A percentile compares a stretch with the other conserved stretches of the same genome.
phyloP scores from a whole-genome alignment of 805 yeast species.

The Ogataea pini region DNA sequence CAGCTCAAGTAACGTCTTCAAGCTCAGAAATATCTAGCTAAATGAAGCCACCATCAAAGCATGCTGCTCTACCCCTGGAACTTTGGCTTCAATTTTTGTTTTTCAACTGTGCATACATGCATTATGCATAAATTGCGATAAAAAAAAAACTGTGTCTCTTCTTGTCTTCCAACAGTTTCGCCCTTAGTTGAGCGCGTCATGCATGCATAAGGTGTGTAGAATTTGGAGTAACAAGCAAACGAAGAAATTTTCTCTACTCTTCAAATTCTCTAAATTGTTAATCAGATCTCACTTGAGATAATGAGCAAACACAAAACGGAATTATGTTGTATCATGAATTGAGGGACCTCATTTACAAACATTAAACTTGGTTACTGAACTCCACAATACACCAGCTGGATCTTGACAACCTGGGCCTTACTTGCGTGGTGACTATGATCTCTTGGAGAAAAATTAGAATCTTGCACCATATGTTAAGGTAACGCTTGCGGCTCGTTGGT shows the following conservation, averaged over 20 bases:
- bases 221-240: not conserved
- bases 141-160: not conserved
- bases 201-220: not conserved
- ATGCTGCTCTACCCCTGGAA: slow-evolving; percentile 1
- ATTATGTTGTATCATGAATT: no score
- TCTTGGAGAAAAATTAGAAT: no score
- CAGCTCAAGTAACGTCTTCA: no score
- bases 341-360: no score
- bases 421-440: no score
- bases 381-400: no score
- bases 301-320: not conserved
- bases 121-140: not conserved
- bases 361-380: no score
- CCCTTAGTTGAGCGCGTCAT: not conserved
- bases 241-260: not conserved
- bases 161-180: slow-evolving; percentile 1
- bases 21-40: no score
- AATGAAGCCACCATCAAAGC: no score
- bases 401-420: not conserved
- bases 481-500: no score
- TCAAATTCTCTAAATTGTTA: not conserved
- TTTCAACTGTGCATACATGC: not conserved
- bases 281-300: not conserved
- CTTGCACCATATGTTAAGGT: not conserved
- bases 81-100: not conserved